Evolutionary conservation across 2,329 filamentous ascomycete genomes (phyloP).

Genomic region (Pyricularia sp.): DNA sequence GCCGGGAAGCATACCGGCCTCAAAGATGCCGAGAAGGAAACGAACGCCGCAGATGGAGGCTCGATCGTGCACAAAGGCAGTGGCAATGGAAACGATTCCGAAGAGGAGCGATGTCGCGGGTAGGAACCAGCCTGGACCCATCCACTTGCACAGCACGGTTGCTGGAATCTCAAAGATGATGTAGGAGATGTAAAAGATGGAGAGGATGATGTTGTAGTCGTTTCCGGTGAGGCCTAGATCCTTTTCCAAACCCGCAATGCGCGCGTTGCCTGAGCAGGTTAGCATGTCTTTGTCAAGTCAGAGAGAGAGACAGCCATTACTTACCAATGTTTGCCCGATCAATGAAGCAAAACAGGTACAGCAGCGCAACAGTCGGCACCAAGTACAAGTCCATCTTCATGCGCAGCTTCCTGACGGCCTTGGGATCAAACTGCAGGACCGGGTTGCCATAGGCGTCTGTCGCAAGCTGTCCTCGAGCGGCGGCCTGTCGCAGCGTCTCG

Average conservation of each 20-base stretch:
- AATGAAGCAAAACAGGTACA: constrained; percentile 68
- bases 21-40: constrained; percentile 59
- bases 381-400: constrained; percentile 58
- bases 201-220: constrained; percentile 61
- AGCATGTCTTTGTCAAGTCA: not conserved
- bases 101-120: constrained; percentile 36
- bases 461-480: constrained; percentile 32
- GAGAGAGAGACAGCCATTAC: constrained; percentile 6
- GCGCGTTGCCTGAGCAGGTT: constrained; percentile 50
- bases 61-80: constrained; percentile 51
- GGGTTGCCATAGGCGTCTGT: constrained; percentile 42
- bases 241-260: constrained; percentile 52
- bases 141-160: constrained; percentile 61
- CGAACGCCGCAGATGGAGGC: constrained; percentile 41
- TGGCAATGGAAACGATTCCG: constrained; percentile 53
- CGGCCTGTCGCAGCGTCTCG: constrained; percentile 16
- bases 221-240: constrained; percentile 51
- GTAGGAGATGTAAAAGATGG: constrained; percentile 64
- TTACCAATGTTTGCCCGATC: constrained; percentile 65
- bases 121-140: constrained; percentile 54
- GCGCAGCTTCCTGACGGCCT: constrained; percentile 47
- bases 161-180: constrained; percentile 64
- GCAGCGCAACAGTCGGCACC: constrained; percentile 53
- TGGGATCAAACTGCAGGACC: constrained; percentile 43
- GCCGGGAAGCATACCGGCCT: constrained; percentile 65